Percentiles rank a stretch among this genome's conserved stretches.
Evolutionary conservation across 2,329 filamentous ascomycete species (phyloP).

Genomic region (Chrysosporium keratinophilum): DNA sequence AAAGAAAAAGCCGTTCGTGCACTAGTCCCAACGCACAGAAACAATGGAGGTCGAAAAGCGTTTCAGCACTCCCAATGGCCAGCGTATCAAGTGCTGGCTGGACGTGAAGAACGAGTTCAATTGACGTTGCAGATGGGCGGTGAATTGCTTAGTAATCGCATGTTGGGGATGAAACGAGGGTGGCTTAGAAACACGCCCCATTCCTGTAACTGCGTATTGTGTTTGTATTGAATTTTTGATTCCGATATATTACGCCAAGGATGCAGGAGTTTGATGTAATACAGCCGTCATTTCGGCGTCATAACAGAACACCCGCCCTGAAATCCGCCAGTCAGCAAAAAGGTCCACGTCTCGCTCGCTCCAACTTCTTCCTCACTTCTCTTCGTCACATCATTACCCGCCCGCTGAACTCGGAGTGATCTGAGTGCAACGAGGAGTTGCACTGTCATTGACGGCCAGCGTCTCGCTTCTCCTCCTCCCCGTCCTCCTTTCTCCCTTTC

Average conservation of each 20-base stretch:
- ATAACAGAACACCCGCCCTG: background rate
- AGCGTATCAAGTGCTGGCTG: background rate
- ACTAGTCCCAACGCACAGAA: background rate
- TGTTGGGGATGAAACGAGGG: conserved; percentile 4
- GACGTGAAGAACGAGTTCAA: background rate
- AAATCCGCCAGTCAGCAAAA: background rate
- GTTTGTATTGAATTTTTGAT: background rate
- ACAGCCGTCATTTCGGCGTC: background rate
- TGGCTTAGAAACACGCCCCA: conserved; percentile 6
- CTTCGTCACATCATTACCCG: conserved; percentile 16
- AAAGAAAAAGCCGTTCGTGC: too few species aligned
- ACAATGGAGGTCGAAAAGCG: background rate
- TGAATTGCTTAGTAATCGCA: conserved; percentile 1
- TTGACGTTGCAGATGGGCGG: background rate
- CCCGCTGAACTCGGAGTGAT: conserved; percentile 3
- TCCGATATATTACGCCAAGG: background rate
- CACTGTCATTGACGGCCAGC: conserved; percentile 7
- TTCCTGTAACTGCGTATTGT: background rate
- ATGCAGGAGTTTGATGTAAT: too few species aligned
- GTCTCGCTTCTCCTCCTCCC: background rate
- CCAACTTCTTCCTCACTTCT: conserved; percentile 3
- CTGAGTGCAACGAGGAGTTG: background rate
- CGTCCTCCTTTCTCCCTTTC: conserved; percentile 17
- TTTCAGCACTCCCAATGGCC: background rate
- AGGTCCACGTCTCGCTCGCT: conserved; percentile 6